Percentiles rank a stretch among this genome's conserved stretches.
These are phyloP conservation scores for Penstemon davidsonii DNA, from an alignment of 257 asterid species.

Conservation along the genomic window DNA sequence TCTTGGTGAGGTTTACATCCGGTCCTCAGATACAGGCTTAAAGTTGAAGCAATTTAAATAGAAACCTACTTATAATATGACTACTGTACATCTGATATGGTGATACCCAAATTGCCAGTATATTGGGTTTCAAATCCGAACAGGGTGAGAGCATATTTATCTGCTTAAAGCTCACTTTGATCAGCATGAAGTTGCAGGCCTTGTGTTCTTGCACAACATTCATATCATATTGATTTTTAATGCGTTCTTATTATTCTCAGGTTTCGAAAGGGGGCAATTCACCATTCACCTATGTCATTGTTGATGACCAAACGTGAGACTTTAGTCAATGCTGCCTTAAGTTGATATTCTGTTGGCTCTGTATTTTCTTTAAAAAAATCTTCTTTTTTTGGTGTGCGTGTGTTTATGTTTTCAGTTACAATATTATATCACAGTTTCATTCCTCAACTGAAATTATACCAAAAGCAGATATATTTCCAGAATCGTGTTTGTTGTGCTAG, in stretches of 20 bases:
- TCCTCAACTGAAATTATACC: slow-evolving; percentile 4
- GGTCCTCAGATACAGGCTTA: too few species aligned
- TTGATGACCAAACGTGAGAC: slow-evolving; percentile 88
- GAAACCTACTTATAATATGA: too few species aligned
- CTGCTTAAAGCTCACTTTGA: background rate
- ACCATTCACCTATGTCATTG: slow-evolving; percentile 90
- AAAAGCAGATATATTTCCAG: background rate
- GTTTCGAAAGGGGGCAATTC: slow-evolving; percentile 94
- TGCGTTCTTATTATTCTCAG: slow-evolving; percentile 44
- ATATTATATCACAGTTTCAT: slow-evolving; percentile 6
- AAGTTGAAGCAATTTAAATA: too few species aligned
- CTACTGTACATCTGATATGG: too few species aligned
- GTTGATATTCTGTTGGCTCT: slow-evolving; percentile 14
- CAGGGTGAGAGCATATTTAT: background rate
- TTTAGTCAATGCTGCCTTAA: slow-evolving; percentile 25
- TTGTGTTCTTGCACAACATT: background rate
- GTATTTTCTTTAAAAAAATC: background rate
- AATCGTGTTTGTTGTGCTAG: slow-evolving; percentile 13
- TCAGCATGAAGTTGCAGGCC: background rate
- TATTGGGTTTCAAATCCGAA: too few species aligned
- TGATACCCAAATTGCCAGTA: too few species aligned
- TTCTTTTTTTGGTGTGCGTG: background rate
- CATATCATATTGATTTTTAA: slow-evolving; percentile 3
- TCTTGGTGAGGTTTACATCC: too few species aligned
- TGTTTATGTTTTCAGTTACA: background rate